Base-by-base conservation (phyloP, 2,329 filamentous ascomycete species). In the Clonostachys sp. region DNA sequence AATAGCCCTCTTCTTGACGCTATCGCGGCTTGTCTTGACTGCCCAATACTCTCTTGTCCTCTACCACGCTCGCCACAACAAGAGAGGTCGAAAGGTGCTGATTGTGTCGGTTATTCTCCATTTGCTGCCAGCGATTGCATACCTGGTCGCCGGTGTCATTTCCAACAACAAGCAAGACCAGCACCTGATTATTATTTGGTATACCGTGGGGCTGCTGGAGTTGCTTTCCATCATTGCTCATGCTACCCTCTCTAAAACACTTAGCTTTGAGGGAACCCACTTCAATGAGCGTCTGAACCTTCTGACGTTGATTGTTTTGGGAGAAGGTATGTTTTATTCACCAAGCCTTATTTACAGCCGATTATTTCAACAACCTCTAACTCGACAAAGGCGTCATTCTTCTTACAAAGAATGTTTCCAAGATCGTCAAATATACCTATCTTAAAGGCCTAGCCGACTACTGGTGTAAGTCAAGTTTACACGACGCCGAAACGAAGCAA, bases 281-380 rank as follows among this genome's bases (percentile, higher is more conserved):
- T 61, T 86, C 47, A 80, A 82, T 56, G 79, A 83, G 55, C 74
- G 84, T 10, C 77, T 86, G 73, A 77, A 75, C 12, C 68, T 85
- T 3, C 67, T 86, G 47, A 86, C 82, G 0, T 69, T 86, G 44
- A 84, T 86, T 50, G 80, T 87, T 48, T 74, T 86, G 48, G 83
- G 83, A 13, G 83, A 86, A 56, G 81, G 81, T 44, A 78, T 83
- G n/a, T 82, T 85, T 30, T 30, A 30, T 30, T 9, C 8, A 2
- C 24, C 9, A 10, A 4, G 9, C 10, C 24, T 30, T 30, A 4
- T 24, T 2, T 6, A 10, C 9, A 30, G 20, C 20, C 9, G 9
- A 10, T 2, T 9, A 10, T 8, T 10, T 5, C 1, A 10, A 30
- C 24, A 30, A 10, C 3, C 8, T 10, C 24, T 30, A 10, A 30